These are phyloP conservation scores for Dryadomyces sulphureus DNA, from an alignment of 2,329 filamentous ascomycete genomes.

Conservation along the genomic window DNA sequence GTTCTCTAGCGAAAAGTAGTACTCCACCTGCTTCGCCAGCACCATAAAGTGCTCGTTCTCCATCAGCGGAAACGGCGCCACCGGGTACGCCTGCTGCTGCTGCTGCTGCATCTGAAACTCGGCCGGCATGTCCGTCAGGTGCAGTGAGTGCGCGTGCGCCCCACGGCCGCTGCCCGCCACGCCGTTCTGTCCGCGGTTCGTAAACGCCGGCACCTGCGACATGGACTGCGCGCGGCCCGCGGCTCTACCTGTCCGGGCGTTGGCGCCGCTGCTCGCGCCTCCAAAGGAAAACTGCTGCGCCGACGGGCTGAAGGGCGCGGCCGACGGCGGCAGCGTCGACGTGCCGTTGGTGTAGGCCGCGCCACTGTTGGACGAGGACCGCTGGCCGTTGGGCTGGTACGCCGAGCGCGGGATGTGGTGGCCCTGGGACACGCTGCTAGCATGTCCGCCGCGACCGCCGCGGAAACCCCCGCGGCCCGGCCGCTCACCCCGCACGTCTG, in stretches of 20 bases:
- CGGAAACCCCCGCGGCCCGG: slow-evolving; percentile 28
- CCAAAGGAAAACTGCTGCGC: slow-evolving; percentile 24
- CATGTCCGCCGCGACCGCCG: slow-evolving; percentile 29
- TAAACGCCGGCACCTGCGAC: slow-evolving; percentile 1
- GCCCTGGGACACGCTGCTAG: slow-evolving; percentile 16
- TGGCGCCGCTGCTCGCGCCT: slow-evolving; percentile 9
- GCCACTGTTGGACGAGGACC: slow-evolving; percentile 13
- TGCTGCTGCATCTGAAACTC: slow-evolving; percentile 8
- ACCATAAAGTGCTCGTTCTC: slow-evolving; percentile 19
- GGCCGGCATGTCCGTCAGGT: slow-evolving; percentile 5
- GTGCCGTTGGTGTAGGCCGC: slow-evolving; percentile 16
- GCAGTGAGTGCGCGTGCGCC: slow-evolving; percentile 15
- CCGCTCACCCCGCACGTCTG: slow-evolving; percentile 21
- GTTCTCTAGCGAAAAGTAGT: slow-evolving; percentile 96
- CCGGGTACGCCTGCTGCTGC: neutral
- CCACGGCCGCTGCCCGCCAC: slow-evolving; percentile 1
- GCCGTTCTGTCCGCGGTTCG: slow-evolving; percentile 10
- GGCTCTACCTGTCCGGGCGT: neutral
- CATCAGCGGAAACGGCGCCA: slow-evolving; percentile 1
- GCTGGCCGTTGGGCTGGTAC: slow-evolving; percentile 21
- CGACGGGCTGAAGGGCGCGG: slow-evolving; percentile 28
- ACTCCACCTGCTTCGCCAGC: slow-evolving; percentile 51
- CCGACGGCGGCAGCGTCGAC: slow-evolving; percentile 6
- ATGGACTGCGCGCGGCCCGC: slow-evolving; percentile 5
- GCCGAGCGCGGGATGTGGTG: slow-evolving; percentile 18